These are phyloP conservation scores for Camellia granthamiana DNA, from an alignment of 148 eudicot species.

Conservation along the genomic window DNA sequence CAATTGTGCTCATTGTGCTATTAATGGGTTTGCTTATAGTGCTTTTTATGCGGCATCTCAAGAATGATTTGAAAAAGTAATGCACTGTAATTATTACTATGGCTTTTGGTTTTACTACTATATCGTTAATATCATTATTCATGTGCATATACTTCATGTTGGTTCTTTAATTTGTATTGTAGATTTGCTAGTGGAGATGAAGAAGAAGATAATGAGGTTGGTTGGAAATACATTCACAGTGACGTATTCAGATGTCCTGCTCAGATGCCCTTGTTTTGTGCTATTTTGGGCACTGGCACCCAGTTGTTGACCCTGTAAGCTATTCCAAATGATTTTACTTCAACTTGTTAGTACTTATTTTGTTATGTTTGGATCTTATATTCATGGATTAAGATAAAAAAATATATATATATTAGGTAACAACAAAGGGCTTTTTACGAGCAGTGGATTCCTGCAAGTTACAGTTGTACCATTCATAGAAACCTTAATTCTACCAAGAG, in stretches of 20 bases:
- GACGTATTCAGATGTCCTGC: conserved; percentile 69
- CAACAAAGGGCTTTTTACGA: neutral
- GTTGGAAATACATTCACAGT: conserved; percentile 61
- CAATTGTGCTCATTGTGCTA: conserved; percentile 53
- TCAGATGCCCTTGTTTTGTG: conserved; percentile 60
- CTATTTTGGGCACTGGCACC: conserved; percentile 74
- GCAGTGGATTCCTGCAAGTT: neutral
- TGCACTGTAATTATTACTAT: neutral
- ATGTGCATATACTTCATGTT: neutral
- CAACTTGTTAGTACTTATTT: neutral
- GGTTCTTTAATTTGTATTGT: conserved; percentile 18
- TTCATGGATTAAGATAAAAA: neutral
- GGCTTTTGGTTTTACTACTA: conserved; percentile 5
- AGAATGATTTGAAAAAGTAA: conserved; percentile 74
- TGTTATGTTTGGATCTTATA: neutral
- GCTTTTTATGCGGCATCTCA: conserved; percentile 58
- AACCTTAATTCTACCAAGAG: neutral
- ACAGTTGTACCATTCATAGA: neutral
- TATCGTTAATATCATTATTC: neutral
- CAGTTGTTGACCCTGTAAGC: conserved; percentile 74
- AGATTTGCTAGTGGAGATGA: conserved; percentile 47
- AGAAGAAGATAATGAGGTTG: conserved; percentile 68
- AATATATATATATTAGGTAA: neutral
- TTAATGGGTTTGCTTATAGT: conserved; percentile 53
- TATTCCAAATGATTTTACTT: neutral